phyloP scores from a whole-genome alignment of 441 rosid species.

The Melastoma candidum region DNA sequence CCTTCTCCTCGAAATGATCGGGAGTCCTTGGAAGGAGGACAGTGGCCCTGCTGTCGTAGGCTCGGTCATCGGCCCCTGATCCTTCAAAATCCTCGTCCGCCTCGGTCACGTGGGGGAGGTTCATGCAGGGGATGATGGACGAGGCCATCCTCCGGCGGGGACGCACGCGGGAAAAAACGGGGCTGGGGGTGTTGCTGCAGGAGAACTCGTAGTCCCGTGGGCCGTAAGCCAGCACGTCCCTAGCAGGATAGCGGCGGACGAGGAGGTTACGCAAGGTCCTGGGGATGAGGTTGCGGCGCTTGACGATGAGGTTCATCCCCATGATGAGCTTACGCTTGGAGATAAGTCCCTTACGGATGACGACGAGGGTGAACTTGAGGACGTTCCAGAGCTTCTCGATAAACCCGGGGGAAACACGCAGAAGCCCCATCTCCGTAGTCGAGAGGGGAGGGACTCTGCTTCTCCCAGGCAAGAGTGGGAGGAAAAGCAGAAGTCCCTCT shows the following conservation, averaged over 20 bases:
- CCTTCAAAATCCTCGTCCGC: constrained; percentile 18
- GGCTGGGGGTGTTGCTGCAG: constrained; percentile 52
- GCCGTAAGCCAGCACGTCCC: constrained; percentile 24
- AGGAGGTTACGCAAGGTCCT: constrained; percentile 34
- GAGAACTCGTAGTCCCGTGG: constrained; percentile 54
- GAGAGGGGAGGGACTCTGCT: not conserved
- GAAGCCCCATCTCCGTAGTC: constrained; percentile 19
- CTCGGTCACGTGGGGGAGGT: constrained; percentile 26
- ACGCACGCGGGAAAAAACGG: constrained; percentile 38
- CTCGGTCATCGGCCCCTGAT: not conserved
- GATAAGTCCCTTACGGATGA: constrained; percentile 37
- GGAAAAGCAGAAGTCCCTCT: too few species aligned
- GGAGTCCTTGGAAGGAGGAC: constrained; percentile 35
- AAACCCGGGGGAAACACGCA: constrained; percentile 13
- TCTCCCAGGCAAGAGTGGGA: not conserved
- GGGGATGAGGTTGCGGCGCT: constrained; percentile 38
- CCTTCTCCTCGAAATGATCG: constrained; percentile 26
- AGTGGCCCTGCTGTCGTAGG: constrained; percentile 8
- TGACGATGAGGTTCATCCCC: constrained; percentile 43
- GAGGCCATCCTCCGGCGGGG: constrained; percentile 22
- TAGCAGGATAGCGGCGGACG: constrained; percentile 20
- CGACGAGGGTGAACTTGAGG: constrained; percentile 32
- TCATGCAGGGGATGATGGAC: constrained; percentile 43
- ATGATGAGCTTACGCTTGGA: constrained; percentile 46
- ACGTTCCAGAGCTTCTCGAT: constrained; percentile 45